Base-by-base conservation (phyloP, 2,329 filamentous ascomycete species). In the Verticillium isaacii region DNA sequence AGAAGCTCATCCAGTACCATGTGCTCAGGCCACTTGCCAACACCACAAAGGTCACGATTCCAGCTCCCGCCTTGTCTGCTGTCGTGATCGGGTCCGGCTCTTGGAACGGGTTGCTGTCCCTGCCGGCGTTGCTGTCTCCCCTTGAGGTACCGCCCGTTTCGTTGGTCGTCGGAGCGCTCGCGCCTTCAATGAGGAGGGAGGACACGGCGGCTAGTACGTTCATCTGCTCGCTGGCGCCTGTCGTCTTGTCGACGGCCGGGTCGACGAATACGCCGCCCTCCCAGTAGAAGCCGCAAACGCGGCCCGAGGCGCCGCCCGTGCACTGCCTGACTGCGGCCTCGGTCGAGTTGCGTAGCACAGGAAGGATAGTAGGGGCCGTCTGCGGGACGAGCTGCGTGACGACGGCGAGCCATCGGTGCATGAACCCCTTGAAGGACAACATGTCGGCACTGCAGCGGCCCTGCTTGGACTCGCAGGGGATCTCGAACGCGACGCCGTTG, bases 391-490 rank as follows among this genome's bases (percentile, higher is more conserved):
- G 61, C 66, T 88, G 80, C 2, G 85, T 82, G 1, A 84, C 80
- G 25, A 82, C 79, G 4, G 84, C 80, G 66, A 92, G 77, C 86
- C 88, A 90, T 50, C 87, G 83, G 66, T 86, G 81, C 19, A 91
- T 78, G 62, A 88, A 87, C 45, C 88, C 89, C 74, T 91, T 91
- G 82, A 89, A 93, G 1, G 85, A 85, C 63, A 85, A 74, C 80
- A 92, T 90, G 68, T 94, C 91, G 57, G 84, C 80, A 62, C 88
- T 88, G 78, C 91, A 94, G 23, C 76, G 81, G 25, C 70, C 75
- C 2, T 80, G 75, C 32, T 71, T 68, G 37, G 70, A 68, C 67
- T 92, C 89, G 75, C 91, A 94, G 14, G 86, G 79, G 2, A 85
- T 75, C 73, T 94, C 91, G 61, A 78, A 85, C 67, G 90, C 86